Conservation (phyloP, 228 moss, liverwort and hornwort genomes). For the Sphagnum magellanicum region DNA sequence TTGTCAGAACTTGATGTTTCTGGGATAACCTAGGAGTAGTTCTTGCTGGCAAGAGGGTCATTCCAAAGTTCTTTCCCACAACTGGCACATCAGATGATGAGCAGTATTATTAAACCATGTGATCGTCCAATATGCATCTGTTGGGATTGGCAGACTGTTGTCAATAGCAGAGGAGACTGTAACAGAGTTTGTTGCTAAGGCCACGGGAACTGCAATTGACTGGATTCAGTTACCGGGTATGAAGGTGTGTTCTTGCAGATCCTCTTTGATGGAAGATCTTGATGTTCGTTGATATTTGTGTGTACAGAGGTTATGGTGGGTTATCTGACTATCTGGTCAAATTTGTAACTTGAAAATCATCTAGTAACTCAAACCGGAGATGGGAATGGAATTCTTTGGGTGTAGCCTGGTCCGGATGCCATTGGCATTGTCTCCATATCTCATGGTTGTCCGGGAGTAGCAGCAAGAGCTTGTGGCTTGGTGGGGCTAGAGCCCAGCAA, state of each 20-base stretch:
- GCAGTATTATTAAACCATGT: no score
- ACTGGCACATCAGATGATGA: no score
- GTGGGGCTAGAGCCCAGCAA: conserved; percentile 59
- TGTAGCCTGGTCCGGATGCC: conserved; percentile 68
- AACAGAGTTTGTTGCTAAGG: conserved; percentile 54
- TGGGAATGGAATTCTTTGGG: neutral
- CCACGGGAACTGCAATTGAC: conserved; percentile 65
- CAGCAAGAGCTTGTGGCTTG: conserved; percentile 62
- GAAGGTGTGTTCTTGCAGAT: conserved; percentile 25
- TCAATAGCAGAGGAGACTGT: conserved; percentile 62
- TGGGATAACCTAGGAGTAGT: no score
- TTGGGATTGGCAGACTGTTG: conserved; percentile 28
- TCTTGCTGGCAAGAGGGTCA: no score
- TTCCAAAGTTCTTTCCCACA: no score
- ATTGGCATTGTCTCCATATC: conserved; percentile 62
- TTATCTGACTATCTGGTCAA: neutral
- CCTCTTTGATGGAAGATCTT: neutral
- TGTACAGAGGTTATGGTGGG: neutral
- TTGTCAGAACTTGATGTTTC: no score
- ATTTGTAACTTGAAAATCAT: neutral
- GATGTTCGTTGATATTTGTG: neutral
- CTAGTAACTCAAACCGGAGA: neutral
- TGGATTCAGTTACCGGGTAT: conserved; percentile 74
- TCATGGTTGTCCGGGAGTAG: conserved; percentile 59
- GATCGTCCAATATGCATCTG: neutral